Evolutionary conservation across 805 yeast species (phyloP), one percentile per base, ranked within the genome.

Genomic region (Wickerhamiella azyma): DNA sequence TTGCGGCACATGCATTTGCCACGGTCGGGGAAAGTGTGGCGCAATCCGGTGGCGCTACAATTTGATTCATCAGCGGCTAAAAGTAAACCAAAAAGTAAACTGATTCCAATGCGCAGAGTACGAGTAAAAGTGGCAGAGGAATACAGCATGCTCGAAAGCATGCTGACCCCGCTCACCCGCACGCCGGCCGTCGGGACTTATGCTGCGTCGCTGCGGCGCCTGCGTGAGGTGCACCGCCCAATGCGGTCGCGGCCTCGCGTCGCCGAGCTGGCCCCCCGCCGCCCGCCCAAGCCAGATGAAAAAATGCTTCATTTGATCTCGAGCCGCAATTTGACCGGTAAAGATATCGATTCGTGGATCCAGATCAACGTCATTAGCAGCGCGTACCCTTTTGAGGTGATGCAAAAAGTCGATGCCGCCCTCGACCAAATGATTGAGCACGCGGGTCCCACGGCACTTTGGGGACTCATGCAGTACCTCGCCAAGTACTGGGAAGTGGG

Each of bases 401-500:
- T 33, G 35, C 46, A 45, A 14, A 41, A 48, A 26, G 42, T 55
- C 8, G 54, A 53, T 30, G 50, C 43, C 14, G 53, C 52, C 2
- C 38, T 58, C 4, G n/a, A 39, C 10, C 51, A 50, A 19, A 48
- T 57, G 51, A 40, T 56, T 13, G n/a, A 46, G 13, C 48, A 50
- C 9, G 50, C 59, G 9, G 44, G 51, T 16, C 47, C 52, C 13
- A 52, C 51, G 28, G 54, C 55, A 6, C 45, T 59, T 35, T 51
- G 55, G 26, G 52, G 55, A 0, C 40, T 58, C 29, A 57, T 57
- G 56, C 55, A 50, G 40, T 57, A 43, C 41, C 48, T 58, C 14
- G 47, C 52, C 13, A 44, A 45, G 38, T 50, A 49, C 46, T 59
- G 63, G 63, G 52, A 50, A 33, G 16, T 39, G 19, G 60, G 60